phyloP scores from a whole-genome alignment of 371 early-diverging fungal genomes.

The Mortierella sp. region DNA sequence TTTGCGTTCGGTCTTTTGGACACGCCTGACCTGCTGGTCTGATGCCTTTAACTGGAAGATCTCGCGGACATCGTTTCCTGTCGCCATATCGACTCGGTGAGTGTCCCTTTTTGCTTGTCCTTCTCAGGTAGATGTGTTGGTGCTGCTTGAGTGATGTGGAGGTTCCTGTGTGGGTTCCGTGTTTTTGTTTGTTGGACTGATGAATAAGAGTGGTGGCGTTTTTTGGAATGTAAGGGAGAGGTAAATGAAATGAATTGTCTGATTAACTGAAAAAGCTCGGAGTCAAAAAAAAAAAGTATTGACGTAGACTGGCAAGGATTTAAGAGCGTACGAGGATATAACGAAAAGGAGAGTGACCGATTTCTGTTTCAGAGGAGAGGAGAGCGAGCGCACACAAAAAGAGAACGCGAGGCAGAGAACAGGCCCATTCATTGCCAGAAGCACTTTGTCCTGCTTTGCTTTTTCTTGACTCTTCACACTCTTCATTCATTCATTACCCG shows the following conservation, averaged over 20 bases:
- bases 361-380: not conserved
- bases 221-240: not conserved
- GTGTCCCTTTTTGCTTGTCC: not conserved
- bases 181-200: not conserved
- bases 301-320: slow-evolving; percentile 6
- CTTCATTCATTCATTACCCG: not conserved
- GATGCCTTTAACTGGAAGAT: slow-evolving; percentile 71
- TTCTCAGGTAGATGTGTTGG: not conserved
- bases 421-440: not conserved
- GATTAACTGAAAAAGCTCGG: no score
- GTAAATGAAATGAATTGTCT: no score
- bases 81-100: slow-evolving; percentile 51
- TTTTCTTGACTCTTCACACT: not conserved
- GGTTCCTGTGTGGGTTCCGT: not conserved
- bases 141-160: not conserved
- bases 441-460: not conserved
- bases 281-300: not conserved
- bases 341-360: not conserved
- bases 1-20: slow-evolving; percentile 63
- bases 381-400: no score
- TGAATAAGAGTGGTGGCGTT: slow-evolving; percentile 4
- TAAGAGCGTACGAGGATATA: not conserved
- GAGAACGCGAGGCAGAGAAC: not conserved
- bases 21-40: slow-evolving; percentile 60
- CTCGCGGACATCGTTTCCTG: slow-evolving; percentile 76